Percentiles rank a stretch among this genome's conserved stretches.
Conservation (phyloP, 768 basidiomycete genomes). For the Steccherinum ochraceum region DNA sequence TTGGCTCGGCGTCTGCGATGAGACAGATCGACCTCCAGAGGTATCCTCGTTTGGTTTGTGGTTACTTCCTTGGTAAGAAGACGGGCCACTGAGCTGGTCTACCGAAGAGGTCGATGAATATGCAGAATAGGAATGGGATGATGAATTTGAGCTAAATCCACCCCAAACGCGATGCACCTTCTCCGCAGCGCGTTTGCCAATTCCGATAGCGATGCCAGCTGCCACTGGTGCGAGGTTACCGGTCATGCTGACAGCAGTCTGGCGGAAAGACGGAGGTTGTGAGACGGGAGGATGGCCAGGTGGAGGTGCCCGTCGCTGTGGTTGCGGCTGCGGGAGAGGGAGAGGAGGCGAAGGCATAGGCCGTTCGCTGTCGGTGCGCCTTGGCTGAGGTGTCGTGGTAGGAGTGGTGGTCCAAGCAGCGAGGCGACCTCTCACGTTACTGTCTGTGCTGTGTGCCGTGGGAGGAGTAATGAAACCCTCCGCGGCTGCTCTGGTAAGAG, state of each 20-base stretch:
- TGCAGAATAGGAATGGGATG: conserved; percentile 25
- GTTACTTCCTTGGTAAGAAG: conserved; percentile 24
- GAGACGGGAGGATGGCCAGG: conserved; percentile 12
- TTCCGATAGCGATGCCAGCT: conserved; percentile 50
- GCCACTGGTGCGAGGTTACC: conserved; percentile 60
- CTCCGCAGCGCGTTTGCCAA: conserved; percentile 65
- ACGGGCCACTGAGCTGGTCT: conserved; percentile 19
- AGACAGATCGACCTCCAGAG: too few relatives aligned
- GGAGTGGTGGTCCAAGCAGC: conserved; percentile 37
- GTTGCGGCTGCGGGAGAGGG: conserved; percentile 7
- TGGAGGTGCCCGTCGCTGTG: conserved; percentile 11
- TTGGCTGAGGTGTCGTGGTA: background rate
- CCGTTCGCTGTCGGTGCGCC: conserved; percentile 12
- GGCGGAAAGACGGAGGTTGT: conserved; percentile 34
- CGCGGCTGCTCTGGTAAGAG: conserved; percentile 35
- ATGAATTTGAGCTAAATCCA: conserved; percentile 32
- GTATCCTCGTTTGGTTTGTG: background rate
- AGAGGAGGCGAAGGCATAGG: conserved; percentile 25
- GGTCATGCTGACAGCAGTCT: conserved; percentile 71
- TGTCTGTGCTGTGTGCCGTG: conserved; percentile 27
- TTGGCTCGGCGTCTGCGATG: conserved; percentile 11
- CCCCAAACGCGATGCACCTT: conserved; percentile 67
- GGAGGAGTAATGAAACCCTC: conserved; percentile 34
- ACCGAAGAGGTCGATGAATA: conserved; percentile 44
- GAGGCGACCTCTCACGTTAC: conserved; percentile 41